phyloP scores from a whole-genome alignment of 805 yeast genomes.

The Candida boidinii region DNA sequence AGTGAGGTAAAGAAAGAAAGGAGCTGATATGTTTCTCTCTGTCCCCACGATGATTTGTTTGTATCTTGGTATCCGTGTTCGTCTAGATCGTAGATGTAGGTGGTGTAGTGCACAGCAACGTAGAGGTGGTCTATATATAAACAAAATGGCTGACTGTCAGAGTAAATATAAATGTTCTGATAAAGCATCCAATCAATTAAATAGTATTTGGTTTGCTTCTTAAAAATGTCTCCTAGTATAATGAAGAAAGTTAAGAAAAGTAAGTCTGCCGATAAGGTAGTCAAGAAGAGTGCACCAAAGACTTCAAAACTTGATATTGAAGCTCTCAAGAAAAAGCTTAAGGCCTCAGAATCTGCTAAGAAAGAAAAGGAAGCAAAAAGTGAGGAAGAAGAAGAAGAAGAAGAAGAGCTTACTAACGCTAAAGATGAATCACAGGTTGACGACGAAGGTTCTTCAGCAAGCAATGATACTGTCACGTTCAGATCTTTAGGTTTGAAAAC shows the following conservation, averaged over 20 bases:
- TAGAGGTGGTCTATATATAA: too few relatives aligned
- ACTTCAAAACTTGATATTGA: conserved; percentile 17
- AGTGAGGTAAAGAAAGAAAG: too few relatives aligned
- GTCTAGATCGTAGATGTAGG: too few relatives aligned
- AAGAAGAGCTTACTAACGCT: conserved; percentile 2
- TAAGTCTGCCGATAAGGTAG: conserved; percentile 3
- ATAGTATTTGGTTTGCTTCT: neutral
- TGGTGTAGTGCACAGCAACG: too few relatives aligned
- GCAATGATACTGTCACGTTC: conserved; percentile 31
- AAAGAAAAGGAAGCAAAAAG: conserved; percentile 5
- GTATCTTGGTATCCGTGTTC: too few relatives aligned
- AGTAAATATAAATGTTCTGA: too few relatives aligned
- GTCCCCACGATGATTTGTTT: too few relatives aligned
- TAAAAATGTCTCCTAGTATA: conserved; percentile 12
- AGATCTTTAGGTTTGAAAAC: conserved; percentile 59
- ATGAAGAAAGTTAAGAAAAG: conserved; percentile 1
- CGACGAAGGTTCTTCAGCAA: conserved; percentile 12
- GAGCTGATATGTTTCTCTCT: too few relatives aligned
- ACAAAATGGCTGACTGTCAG: too few relatives aligned
- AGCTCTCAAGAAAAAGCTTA: conserved; percentile 21
- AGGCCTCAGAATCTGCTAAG: conserved; percentile 12
- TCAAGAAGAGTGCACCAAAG: conserved; percentile 7
- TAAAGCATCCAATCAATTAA: neutral
- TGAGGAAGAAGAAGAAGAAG: conserved; percentile 9
- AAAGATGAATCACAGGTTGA: conserved; percentile 4